A percentile compares a stretch with the other conserved stretches of the same genome.
Conservation (phyloP, 768 basidiomycete genomes). For the Psilocybe cubensis region DNA sequence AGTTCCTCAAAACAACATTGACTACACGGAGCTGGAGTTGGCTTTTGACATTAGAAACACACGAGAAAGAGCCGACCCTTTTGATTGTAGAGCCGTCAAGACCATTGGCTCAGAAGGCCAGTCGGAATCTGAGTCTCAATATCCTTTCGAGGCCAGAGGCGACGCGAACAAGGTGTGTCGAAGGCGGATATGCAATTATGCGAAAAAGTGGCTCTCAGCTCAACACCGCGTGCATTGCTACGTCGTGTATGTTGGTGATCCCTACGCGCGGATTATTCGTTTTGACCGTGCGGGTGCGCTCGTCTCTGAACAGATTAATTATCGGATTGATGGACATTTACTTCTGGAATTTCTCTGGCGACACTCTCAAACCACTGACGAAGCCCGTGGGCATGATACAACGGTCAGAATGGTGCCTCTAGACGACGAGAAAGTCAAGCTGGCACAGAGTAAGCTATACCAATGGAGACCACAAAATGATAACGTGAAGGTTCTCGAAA, state of each 20-base stretch:
- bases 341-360: background rate
- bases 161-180: too few species aligned
- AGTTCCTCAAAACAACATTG: too few species aligned
- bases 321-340: background rate
- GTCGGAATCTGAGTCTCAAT: too few species aligned
- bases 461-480: background rate
- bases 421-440: background rate
- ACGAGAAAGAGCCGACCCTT: too few species aligned
- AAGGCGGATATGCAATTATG: too few species aligned
- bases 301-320: background rate
- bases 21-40: too few species aligned
- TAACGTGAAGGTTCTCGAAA: background rate
- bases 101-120: too few species aligned
- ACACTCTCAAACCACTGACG: background rate
- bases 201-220: background rate
- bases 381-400: background rate
- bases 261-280: background rate
- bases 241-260: background rate
- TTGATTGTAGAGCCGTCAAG: too few species aligned
- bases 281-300: background rate
- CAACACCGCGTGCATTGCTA: constrained; percentile 1
- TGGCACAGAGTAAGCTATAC: background rate
- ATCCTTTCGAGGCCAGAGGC: too few species aligned
- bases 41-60: too few species aligned
- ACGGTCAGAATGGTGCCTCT: background rate